Base-by-base conservation (phyloP, 495 filamentous ascomycete genomes). In the Hypoxylon fragiforme region DNA sequence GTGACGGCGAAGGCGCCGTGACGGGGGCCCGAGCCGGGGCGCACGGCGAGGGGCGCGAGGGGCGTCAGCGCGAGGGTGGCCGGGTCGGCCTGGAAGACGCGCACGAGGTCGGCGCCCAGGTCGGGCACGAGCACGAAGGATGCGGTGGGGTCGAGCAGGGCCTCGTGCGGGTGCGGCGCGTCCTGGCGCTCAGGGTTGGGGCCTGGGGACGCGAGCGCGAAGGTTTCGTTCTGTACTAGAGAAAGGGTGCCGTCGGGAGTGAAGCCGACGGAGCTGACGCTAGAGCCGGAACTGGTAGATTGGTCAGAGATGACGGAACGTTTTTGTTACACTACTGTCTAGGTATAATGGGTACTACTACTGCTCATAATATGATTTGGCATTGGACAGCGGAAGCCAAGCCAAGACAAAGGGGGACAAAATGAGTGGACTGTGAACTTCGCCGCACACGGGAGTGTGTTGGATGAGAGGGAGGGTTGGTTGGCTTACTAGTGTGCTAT, bases 31-130 rank as follows among this genome's bases (percentile, higher is more conserved):
- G 76, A 78, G 8, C 84, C 86, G 19, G 73, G 61, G 1, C 66
- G 45, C 1, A 68, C 63, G 5, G 37, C 11, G 16, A 79, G 61
- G 1, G 73, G 63, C 4, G 59, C 38, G 36, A 69, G 36, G 21
- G 68, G 57, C 9, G 64, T 71, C 53, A 78, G 60, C 7, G 40
- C 34, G 21, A 73, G 62, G 3, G 66, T 76, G 11, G 44, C 37
- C 12, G 66, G 66, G 45, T 84, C 69, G 50, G 86, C 80, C 20
- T 62, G 57, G 68, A 82, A 89, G 32, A 90, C 69, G 45, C 82
- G 84, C 35, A 91, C 53, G n/a, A 85, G 60, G 60, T 92, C 88
- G 13, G 83, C 76, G 40, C 88, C 88, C 4, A 92, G 73, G 50
- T 92, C 89, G 7, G 88, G 86, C 6, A 83, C 75, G 0, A 90